phyloP scores from a whole-genome alignment of 495 filamentous ascomycete genomes.

The Tricharina praecox region DNA sequence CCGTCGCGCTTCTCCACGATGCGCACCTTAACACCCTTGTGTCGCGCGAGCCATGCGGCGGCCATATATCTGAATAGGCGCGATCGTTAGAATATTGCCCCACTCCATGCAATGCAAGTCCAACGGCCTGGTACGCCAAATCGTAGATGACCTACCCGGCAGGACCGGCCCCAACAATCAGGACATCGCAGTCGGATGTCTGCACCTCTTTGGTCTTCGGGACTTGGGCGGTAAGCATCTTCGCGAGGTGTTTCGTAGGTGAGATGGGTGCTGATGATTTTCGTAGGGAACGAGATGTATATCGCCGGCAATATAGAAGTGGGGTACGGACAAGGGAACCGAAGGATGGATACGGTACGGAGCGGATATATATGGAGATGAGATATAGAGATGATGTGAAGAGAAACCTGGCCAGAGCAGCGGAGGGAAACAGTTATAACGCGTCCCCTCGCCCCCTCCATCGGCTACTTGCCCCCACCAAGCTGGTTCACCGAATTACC shows the following conservation, averaged over 20 bases:
- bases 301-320: background rate
- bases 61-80: background rate
- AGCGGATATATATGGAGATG: no score
- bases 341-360: no score
- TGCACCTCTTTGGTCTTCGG: background rate
- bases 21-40: conserved; percentile 27
- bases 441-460: background rate
- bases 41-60: conserved; percentile 35
- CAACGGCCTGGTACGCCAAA: no score
- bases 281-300: background rate
- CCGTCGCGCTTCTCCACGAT: conserved; percentile 48
- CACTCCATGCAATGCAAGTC: no score
- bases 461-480: background rate
- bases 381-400: background rate
- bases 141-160: conserved; percentile 37
- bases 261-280: no score
- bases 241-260: background rate
- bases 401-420: background rate
- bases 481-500: no score
- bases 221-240: background rate
- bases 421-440: background rate
- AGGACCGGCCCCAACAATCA: conserved; percentile 54
- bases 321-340: background rate
- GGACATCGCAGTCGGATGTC: conserved; percentile 32
- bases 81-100: background rate